Evolutionary conservation across 345 rosid species (phyloP).

Genomic region (Triadica sebifera): DNA sequence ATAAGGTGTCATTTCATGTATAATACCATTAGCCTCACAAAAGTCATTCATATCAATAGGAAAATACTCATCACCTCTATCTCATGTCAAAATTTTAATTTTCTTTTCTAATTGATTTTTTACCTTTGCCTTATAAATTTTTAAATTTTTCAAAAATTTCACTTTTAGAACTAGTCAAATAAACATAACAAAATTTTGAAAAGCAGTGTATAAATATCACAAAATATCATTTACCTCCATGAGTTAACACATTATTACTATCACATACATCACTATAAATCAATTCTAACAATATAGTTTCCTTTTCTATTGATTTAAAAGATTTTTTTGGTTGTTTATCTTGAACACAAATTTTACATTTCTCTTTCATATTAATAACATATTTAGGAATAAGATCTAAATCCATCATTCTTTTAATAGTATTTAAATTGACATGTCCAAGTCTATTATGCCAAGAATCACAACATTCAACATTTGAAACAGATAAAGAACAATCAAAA

Average conservation of each 20-base stretch:
- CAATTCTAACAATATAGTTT: neutral
- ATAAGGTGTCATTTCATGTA: neutral
- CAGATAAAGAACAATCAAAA: too few relatives aligned
- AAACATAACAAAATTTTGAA: too few relatives aligned
- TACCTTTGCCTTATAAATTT: too few relatives aligned
- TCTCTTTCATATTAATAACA: neutral
- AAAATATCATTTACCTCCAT: too few relatives aligned
- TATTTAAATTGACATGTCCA: neutral
- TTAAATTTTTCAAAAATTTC: too few relatives aligned
- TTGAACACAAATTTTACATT: neutral
- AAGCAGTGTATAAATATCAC: too few relatives aligned
- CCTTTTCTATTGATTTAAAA: neutral
- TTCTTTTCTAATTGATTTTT: too few relatives aligned
- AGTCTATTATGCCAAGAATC: neutral
- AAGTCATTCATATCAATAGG: neutral
- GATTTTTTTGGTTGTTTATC: slow-evolving; percentile 1
- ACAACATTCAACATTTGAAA: neutral
- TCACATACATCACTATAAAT: neutral
- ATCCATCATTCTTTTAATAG: neutral
- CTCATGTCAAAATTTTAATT: too few relatives aligned
- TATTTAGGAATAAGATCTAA: neutral
- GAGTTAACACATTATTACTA: neutral
- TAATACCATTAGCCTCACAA: neutral
- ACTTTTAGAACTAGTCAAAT: too few relatives aligned
- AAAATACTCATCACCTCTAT: too few relatives aligned